phyloP scores from a whole-genome alignment of 306 rosid genomes.

The Biancaea sappan region DNA sequence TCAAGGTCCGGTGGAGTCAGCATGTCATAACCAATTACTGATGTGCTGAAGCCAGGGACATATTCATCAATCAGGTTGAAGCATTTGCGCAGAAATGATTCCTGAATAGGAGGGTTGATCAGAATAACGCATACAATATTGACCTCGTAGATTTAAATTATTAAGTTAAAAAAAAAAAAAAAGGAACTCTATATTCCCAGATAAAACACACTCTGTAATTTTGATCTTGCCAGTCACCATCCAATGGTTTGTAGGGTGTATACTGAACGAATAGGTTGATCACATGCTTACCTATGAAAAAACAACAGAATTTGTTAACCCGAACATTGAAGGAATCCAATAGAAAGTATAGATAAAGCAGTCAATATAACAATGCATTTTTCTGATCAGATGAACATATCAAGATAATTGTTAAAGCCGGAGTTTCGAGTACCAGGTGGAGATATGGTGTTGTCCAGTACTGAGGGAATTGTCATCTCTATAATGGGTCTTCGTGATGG shows the following conservation, averaged over 20 bases:
- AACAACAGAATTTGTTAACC: conserved; percentile 20
- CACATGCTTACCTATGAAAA: conserved; percentile 79
- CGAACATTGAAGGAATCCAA: not conserved
- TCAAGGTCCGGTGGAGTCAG: conserved; percentile 97
- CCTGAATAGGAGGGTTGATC: conserved; percentile 48
- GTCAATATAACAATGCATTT: conserved; percentile 18
- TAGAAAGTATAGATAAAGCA: conserved; percentile 18
- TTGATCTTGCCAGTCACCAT: conserved; percentile 84
- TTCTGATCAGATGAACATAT: conserved; percentile 17
- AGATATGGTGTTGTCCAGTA: conserved; percentile 81
- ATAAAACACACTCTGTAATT: conserved; percentile 67
- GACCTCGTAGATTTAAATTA: not conserved
- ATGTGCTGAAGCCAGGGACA: conserved; percentile 85
- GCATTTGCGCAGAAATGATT: conserved; percentile 71
- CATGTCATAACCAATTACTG: conserved; percentile 84
- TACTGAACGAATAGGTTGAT: conserved; percentile 88
- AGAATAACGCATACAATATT: not conserved
- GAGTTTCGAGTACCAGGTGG: conserved; percentile 72
- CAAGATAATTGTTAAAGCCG: not conserved
- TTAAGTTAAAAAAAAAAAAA: no score
- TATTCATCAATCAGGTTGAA: conserved; percentile 82
- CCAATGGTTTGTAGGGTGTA: conserved; percentile 79
- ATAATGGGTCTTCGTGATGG: conserved; percentile 83
- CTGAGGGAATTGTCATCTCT: conserved; percentile 96
- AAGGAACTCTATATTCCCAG: conserved; percentile 27